Evolutionary conservation across 2,329 filamentous ascomycete genomes (phyloP), one percentile per base, ranked within the genome.

Genomic region (Phaeosphaeria sp.): DNA sequence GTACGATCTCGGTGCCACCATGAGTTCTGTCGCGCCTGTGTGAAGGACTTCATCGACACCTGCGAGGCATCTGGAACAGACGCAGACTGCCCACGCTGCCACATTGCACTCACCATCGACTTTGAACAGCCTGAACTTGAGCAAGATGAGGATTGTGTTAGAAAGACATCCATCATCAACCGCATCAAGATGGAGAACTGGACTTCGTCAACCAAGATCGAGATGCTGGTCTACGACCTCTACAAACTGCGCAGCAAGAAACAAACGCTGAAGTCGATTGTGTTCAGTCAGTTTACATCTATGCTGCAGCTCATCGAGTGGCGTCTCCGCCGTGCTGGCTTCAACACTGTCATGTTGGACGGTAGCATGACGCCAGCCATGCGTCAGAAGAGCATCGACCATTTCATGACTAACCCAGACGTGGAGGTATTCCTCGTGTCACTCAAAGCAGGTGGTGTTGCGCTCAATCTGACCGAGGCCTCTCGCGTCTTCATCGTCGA

Each of bases 171-270:
- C 1, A 99, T 99, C 76, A 96, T 98, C 83, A 98, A 98, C 77
- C 91, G 95, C 54, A 98, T 99, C 80, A 92, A 94, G 78, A 97
- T 98, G 93, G 92, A 96, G 75, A 91, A 98, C 71, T 99, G 95
- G 95, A 97, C 93, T 0, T 97, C 92, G 0, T 97, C 93, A 1
- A 97, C 93, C 61, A 99, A 99, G 81, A 99, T 99, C 65, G 95
- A 99, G 80, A 89, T 96, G 75, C 86, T 99, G 6, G 90, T 98
- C 9, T 96, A 97, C 72, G 93, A 98, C 72, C 85, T 99, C 2
- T 95, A 96, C 82, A 91, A 91, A 76, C 85, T 98, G 40, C 89
- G 95, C 56, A 96, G 91, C 56, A 91, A 96, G 80, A 97, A 96
- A 75, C 89, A 93, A 61, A 96, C 93, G 0, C 90, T 95, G 77